These are phyloP conservation scores for Sinapis alba DNA, from an alignment of 441 rosid species.

Conservation along the genomic window DNA sequence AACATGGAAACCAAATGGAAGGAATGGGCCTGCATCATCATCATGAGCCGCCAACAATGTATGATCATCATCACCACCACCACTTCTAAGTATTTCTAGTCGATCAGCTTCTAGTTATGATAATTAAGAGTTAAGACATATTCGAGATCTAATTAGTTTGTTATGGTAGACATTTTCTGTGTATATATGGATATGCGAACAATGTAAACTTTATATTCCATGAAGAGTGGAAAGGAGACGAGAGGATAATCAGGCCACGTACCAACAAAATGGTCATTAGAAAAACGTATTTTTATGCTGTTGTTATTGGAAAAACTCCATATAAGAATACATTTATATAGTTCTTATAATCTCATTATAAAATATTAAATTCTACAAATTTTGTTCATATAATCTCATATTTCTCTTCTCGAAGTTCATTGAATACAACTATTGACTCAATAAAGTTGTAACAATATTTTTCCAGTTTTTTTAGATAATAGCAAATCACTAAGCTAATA, in stretches of 20 bases:
- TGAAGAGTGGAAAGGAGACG: neutral
- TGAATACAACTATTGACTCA: neutral
- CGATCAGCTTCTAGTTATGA: neutral
- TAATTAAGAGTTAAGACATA: conserved; percentile 1
- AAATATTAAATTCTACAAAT: neutral
- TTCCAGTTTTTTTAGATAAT: neutral
- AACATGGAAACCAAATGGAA: conserved; percentile 53
- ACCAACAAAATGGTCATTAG: neutral
- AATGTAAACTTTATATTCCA: neutral
- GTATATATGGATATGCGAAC: conserved; percentile 15
- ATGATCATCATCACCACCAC: conserved; percentile 49
- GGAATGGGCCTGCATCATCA: conserved; percentile 54
- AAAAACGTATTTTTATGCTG: neutral
- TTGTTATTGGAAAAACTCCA: neutral
- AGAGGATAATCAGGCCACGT: conserved; percentile 7
- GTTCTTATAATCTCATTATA: neutral
- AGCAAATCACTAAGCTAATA: no score
- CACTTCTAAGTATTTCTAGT: conserved; percentile 21
- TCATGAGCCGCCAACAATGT: conserved; percentile 47
- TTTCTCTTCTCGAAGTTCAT: neutral
- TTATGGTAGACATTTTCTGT: neutral
- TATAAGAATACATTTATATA: neutral
- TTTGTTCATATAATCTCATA: neutral
- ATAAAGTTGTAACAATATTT: neutral
- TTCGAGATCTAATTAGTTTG: conserved; percentile 12